Conservation (phyloP, 73 alveolate genomes). For the Diophrys appendiculata region DNA sequence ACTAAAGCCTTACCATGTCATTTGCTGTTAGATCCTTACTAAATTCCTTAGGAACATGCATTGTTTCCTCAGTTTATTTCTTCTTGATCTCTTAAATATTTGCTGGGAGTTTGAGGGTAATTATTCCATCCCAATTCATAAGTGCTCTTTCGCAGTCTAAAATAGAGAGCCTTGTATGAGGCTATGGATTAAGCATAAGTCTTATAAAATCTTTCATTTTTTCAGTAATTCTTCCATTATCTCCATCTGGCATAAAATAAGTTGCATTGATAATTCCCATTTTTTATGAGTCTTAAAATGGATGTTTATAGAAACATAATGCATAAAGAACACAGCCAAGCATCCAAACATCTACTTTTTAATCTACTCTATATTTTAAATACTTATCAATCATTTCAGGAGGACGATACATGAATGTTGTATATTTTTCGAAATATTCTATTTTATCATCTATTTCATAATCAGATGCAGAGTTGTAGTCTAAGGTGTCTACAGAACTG, state of each 20-base stretch:
- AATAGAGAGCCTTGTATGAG: conserved; percentile 84
- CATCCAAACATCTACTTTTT: conserved; percentile 81
- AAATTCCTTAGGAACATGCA: neutral
- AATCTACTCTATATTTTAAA: conserved; percentile 66
- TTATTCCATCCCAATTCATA: conserved; percentile 68
- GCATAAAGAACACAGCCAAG: conserved; percentile 87
- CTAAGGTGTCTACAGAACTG: conserved; percentile 71
- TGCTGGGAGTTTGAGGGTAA: conserved; percentile 42
- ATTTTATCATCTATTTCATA: conserved; percentile 71
- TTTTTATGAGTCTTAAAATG: conserved; percentile 92
- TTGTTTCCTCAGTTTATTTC: neutral
- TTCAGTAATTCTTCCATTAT: conserved; percentile 51
- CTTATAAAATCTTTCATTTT: conserved; percentile 89
- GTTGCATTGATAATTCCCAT: conserved; percentile 90
- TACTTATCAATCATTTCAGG: conserved; percentile 97
- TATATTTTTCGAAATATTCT: conserved; percentile 87
- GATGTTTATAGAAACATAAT: conserved; percentile 87
- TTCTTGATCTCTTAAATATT: conserved; percentile 67
- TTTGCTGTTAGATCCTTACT: neutral
- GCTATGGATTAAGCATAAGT: conserved; percentile 90
- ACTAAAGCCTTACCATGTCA: neutral
- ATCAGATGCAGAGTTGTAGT: conserved; percentile 48
- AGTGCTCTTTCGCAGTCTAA: conserved; percentile 61
- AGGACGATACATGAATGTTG: conserved; percentile 97
- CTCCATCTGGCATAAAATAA: conserved; percentile 75